Base-by-base conservation (phyloP, 2,329 filamentous ascomycete genomes). In the Colletotrichum karsti region DNA sequence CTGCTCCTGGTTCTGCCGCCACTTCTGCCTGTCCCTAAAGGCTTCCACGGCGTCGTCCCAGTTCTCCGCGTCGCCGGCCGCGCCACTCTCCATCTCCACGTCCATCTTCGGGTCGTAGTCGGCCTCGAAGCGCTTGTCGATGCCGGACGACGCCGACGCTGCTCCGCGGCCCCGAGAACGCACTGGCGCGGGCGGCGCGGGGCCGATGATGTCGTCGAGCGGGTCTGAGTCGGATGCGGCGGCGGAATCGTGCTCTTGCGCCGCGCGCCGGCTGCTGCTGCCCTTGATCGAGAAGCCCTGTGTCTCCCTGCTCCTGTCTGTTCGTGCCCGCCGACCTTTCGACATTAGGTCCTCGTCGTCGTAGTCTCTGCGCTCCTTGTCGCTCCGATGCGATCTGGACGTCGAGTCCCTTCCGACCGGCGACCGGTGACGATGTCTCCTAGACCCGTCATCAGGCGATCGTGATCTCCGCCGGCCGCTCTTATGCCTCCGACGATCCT, bases 11-110 rank as follows among this genome's bases (percentile, higher is more conserved):
- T 91, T 89, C 70, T 90, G 86, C 74, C 89, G 90, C 89, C 92
- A 94, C 71, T 90, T 91, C 72, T 93, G 88, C n/a, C 93, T 89
- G 76, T 97, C 94, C 41, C 92, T 88, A 63, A 93, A 85, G 5
- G 91, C 90, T 78, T 97, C 94, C 1, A 96, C 83, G 1, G 92
- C 90, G 73, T 93, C 88, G 48, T 93, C 92, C 94, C 94, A 97
- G 67, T 93, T 89, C 15, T 46, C 60, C 22, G 46, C 46, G 69
- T 91, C 90, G 28, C 84, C 85, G 22, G 78, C 79, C 3, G 80
- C 82, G 1, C 83, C 82, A 3, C 81, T 80, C 69, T 86, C 85
- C 53, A 83, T 79, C 41, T 84, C 80, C 4, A 91, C 78, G 72
- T 93, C 88, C n/a, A 81, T 76, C 7, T 79, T 84, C 0, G 87